Conservation (phyloP, 2,329 filamentous ascomycete genomes). For the Epichloe elymi region DNA sequence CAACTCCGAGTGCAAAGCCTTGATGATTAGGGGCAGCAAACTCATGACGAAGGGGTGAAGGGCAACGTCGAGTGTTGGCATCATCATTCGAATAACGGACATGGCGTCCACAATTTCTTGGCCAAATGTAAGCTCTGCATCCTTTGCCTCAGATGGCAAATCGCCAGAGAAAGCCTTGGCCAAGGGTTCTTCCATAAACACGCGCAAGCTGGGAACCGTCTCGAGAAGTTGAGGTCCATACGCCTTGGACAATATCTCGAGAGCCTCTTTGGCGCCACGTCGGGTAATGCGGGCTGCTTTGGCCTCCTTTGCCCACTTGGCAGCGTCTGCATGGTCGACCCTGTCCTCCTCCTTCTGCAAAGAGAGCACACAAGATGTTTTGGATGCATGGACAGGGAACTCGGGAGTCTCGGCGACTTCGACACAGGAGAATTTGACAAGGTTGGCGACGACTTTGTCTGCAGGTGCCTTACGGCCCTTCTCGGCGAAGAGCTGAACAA, state of each 20-base stretch:
- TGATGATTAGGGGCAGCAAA: conserved; percentile 74
- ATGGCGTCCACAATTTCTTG: conserved; percentile 91
- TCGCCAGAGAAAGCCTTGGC: conserved; percentile 57
- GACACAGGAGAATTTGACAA: conserved; percentile 95
- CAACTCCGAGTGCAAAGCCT: conserved; percentile 73
- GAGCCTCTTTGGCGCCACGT: conserved; percentile 82
- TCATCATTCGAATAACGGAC: conserved; percentile 80
- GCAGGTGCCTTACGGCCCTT: conserved; percentile 72
- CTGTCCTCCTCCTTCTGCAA: conserved; percentile 96
- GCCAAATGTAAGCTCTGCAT: conserved; percentile 63
- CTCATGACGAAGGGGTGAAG: conserved; percentile 71
- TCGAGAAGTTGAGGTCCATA: conserved; percentile 69
- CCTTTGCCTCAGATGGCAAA: conserved; percentile 58
- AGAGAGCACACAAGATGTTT: conserved; percentile 74
- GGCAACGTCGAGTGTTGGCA: conserved; percentile 70
- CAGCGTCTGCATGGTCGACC: conserved; percentile 81
- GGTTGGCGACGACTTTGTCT: conserved; percentile 88
- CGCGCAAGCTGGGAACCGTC: conserved; percentile 70
- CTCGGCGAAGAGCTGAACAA: conserved; percentile 77
- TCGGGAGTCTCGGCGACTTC: conserved; percentile 96
- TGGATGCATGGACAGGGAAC: conserved; percentile 68
- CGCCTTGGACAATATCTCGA: conserved; percentile 71
- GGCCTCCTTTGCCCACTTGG: conserved; percentile 78
- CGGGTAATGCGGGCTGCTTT: conserved; percentile 81
- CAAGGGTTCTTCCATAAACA: conserved; percentile 72